These are phyloP conservation scores for Cryptosporidium ubiquitum DNA, from an alignment of 169 alveolate genomes.

Conservation along the genomic window DNA sequence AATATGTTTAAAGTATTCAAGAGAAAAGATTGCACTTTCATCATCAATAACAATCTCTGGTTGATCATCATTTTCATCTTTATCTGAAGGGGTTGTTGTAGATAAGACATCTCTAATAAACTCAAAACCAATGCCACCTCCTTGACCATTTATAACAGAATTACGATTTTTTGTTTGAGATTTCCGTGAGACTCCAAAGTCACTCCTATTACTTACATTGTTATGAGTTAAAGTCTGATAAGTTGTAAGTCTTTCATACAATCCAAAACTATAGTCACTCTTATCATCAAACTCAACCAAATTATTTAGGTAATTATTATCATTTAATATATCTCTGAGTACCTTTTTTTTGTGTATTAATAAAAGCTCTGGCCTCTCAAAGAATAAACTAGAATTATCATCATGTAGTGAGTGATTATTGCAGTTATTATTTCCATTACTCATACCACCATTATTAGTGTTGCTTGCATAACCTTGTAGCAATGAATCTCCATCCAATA, in stretches of 20 bases:
- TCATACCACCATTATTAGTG: neutral
- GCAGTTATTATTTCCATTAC: neutral
- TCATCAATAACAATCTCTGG: neutral
- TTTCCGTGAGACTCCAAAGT: neutral
- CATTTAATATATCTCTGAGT: conserved; percentile 29
- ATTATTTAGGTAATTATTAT: conserved; percentile 13
- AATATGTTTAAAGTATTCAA: neutral
- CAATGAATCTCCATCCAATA: neutral
- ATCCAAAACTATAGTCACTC: conserved; percentile 17
- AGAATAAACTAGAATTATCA: neutral
- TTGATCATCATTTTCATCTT: conserved; percentile 9
- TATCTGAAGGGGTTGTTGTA: conserved; percentile 35
- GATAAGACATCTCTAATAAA: conserved; percentile 4
- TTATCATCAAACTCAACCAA: conserved; percentile 25
- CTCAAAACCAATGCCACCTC: neutral
- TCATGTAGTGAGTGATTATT: neutral
- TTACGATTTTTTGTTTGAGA: neutral
- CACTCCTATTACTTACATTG: neutral
- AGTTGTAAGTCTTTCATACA: neutral
- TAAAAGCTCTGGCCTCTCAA: conserved; percentile 25
- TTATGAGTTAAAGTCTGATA: neutral
- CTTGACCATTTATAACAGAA: neutral
- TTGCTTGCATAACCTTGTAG: neutral
- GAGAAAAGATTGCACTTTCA: neutral
- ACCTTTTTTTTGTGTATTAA: conserved; percentile 33